Evolutionary conservation across 805 yeast genomes (phyloP).

Genomic region (Cyberlindnera xishuangbannaensis): DNA sequence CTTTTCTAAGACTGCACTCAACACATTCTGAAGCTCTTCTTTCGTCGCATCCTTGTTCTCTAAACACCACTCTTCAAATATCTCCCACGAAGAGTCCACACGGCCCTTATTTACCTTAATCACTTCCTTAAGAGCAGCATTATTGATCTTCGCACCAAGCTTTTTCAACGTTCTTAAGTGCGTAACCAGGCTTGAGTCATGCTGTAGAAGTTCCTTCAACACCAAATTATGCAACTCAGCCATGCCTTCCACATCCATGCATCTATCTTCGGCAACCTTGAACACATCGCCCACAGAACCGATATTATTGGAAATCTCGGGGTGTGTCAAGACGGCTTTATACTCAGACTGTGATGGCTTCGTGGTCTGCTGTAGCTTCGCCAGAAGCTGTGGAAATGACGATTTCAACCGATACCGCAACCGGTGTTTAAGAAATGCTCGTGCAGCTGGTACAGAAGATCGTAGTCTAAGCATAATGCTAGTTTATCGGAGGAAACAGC

Average conservation of each 20-base stretch:
- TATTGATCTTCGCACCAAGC: constrained; percentile 19
- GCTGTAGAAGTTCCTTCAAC: constrained; percentile 20
- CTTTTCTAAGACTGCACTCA: constrained; percentile 30
- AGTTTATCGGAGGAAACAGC: no score
- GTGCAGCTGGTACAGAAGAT: no score
- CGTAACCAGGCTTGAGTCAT: constrained; percentile 28
- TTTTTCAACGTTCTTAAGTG: constrained; percentile 25
- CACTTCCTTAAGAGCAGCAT: constrained; percentile 27
- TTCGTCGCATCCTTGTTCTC: constrained; percentile 3
- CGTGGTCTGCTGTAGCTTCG: no score
- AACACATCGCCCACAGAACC: constrained; percentile 9
- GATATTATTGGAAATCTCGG: constrained; percentile 4
- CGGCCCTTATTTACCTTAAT: constrained; percentile 47
- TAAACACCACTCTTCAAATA: constrained; percentile 29
- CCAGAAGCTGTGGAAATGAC: no score
- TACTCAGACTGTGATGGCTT: no score
- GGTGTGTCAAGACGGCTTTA: constrained; percentile 4
- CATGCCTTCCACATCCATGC: constrained; percentile 1
- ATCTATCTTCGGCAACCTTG: constrained; percentile 1
- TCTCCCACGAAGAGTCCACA: constrained; percentile 43
- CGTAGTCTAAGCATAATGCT: no score
- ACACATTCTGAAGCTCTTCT: constrained; percentile 21
- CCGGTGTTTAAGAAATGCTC: no score
- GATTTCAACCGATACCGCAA: no score
- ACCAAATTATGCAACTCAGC: constrained; percentile 18